phyloP scores from a whole-genome alignment of 163 green algal species.

The Coccomyxa subellipsoidea region DNA sequence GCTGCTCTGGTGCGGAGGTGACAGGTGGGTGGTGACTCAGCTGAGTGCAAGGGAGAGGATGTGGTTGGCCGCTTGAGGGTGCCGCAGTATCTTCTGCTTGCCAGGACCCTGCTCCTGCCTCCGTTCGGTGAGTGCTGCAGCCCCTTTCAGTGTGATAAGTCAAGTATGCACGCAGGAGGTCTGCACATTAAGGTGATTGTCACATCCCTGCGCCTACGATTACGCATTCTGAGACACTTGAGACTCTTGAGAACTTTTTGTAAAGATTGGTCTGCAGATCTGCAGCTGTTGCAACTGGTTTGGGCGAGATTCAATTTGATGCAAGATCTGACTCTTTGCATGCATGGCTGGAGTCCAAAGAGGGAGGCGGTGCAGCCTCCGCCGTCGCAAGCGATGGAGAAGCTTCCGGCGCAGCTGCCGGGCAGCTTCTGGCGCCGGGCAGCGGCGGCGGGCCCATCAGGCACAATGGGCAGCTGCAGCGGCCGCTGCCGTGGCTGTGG shows the following conservation, averaged over 20 bases:
- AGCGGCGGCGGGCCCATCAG: not conserved
- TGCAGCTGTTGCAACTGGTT: too few species aligned
- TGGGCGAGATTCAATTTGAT: too few species aligned
- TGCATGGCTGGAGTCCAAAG: not conserved
- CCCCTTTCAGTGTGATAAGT: too few species aligned
- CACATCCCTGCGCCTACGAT: too few species aligned
- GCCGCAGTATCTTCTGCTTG: constrained; percentile 65
- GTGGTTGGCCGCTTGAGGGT: constrained; percentile 41
- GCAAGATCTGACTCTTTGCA: too few species aligned
- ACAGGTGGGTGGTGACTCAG: constrained; percentile 35
- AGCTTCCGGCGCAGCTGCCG: not conserved
- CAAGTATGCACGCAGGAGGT: too few species aligned
- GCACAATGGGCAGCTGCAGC: not conserved
- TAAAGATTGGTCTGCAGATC: too few species aligned
- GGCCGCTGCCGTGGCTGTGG: constrained; percentile 11
- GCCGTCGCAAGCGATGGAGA: not conserved
- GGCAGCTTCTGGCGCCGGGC: not conserved
- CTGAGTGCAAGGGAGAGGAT: constrained; percentile 64
- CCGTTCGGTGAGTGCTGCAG: constrained; percentile 19
- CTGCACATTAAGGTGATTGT: too few species aligned
- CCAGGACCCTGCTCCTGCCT: constrained; percentile 40
- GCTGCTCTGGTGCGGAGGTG: not conserved
- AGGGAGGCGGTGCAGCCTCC: too few species aligned
- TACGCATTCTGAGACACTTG: too few species aligned
- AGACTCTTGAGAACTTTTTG: too few species aligned